These are phyloP conservation scores for Alternaria angustiovoidea DNA, from an alignment of 2,329 filamentous ascomycete species.

Conservation along the genomic window DNA sequence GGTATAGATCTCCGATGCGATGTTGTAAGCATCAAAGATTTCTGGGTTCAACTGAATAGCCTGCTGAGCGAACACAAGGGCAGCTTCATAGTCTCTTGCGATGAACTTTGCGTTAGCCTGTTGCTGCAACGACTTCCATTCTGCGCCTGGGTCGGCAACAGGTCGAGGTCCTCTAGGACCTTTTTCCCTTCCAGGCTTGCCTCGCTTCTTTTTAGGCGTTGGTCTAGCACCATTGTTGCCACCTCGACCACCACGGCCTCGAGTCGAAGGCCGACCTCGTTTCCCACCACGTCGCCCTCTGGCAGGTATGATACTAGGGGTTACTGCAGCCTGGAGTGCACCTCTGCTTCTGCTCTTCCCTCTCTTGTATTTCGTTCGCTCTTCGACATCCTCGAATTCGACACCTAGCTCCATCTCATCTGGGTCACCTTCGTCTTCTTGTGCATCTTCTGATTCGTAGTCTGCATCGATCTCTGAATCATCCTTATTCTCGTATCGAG, in stretches of 20 bases:
- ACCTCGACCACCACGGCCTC: slow-evolving; percentile 39
- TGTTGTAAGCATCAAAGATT: slow-evolving; percentile 67
- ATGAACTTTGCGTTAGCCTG: slow-evolving; percentile 74
- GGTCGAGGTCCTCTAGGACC: slow-evolving; percentile 58
- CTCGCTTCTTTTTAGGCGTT: slow-evolving; percentile 34
- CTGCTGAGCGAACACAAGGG: slow-evolving; percentile 42
- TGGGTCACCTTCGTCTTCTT: slow-evolving; percentile 43
- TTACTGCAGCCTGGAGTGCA: neutral
- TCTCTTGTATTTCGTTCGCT: slow-evolving; percentile 27
- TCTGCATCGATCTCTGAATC: slow-evolving; percentile 47
- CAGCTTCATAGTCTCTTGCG: slow-evolving; percentile 64
- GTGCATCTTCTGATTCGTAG: slow-evolving; percentile 45
- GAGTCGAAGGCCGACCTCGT: slow-evolving; percentile 37
- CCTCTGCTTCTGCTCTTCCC: slow-evolving; percentile 17
- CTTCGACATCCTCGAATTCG: slow-evolving; percentile 40
- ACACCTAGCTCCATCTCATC: slow-evolving; percentile 43
- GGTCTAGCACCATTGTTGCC: slow-evolving; percentile 25
- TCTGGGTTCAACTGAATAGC: slow-evolving; percentile 63
- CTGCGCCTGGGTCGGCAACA: slow-evolving; percentile 72
- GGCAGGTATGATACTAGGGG: slow-evolving; percentile 3
- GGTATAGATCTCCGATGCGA: slow-evolving; percentile 67
- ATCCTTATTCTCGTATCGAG: slow-evolving; percentile 38
- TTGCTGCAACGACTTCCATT: slow-evolving; percentile 73
- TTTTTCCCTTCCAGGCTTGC: slow-evolving; percentile 37
- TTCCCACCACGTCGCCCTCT: slow-evolving; percentile 29